Conservation (phyloP, 768 basidiomycete species). For the Podaxis sp. region DNA sequence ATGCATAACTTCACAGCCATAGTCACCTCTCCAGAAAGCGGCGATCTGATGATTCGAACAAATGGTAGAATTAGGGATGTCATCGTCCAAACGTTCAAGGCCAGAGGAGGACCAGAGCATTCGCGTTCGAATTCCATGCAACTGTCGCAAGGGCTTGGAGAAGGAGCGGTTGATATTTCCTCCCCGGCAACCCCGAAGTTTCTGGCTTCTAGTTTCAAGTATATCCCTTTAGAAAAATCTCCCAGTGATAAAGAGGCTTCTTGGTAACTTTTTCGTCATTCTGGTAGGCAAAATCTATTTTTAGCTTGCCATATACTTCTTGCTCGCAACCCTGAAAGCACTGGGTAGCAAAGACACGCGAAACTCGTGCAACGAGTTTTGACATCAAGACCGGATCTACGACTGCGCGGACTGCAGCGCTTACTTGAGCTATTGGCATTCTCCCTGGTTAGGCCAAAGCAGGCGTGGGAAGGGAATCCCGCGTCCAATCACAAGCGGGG, state of each 20-base stretch:
- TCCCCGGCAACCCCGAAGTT: no score
- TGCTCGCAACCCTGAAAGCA: no score
- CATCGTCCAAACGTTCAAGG: no score
- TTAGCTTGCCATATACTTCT: not conserved
- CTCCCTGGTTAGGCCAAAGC: not conserved
- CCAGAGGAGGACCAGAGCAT: no score
- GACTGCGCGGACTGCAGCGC: not conserved
- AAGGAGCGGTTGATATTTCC: no score
- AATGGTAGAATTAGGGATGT: no score
- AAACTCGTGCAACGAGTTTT: not conserved
- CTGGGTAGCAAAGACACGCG: not conserved
- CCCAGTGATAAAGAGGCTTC: not conserved
- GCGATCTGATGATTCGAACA: no score
- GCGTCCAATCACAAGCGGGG: no score
- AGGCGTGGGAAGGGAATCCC: not conserved
- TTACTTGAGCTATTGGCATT: not conserved
- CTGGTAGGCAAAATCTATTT: not conserved
- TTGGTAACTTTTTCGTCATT: not conserved
- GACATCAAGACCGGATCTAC: not conserved
- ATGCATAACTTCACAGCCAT: not conserved
- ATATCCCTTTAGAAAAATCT: not conserved
- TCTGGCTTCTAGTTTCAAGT: no score
- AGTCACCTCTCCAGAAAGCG: not conserved
- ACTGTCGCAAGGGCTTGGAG: no score
- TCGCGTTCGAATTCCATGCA: no score